Base-by-base conservation (phyloP, 2,329 filamentous ascomycete species). In the Aaosphaeria pasadenensis region DNA sequence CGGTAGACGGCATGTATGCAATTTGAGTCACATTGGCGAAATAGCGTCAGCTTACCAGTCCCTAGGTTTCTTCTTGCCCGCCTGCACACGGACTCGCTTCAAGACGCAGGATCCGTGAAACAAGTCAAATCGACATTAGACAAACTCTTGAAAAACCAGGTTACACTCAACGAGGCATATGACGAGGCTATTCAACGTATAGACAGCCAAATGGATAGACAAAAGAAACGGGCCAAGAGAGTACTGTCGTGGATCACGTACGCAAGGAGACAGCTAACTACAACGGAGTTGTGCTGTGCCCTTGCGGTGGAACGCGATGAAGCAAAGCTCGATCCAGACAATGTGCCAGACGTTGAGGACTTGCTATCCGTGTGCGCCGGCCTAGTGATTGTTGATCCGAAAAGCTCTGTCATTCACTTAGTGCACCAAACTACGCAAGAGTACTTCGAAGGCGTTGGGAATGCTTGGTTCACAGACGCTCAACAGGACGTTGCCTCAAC, bases 181-280 rank as follows among this genome's bases (percentile, higher is more conserved):
- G 48, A 67, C 0, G 48, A 70, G 0, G 68, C 71, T 0, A 73
- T 79, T 62, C 42, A 70, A 5, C 60, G 74, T 28, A 75, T 79
- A 35, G 36, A 67, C 7, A 47, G 51, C 0, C 75, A 79, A 42
- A 4, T 50, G 0, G 1, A 43, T 2, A 67, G 66, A 4, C 50
- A 63, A 7, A 36, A 40, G 24, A 48, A 66, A 0, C 58, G 76
- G 35, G 76, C 76, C n/a, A 46, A 41, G 28, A 46, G 41, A 24
- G 30, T 46, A 7, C 38, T 46, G 7, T 31, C 38, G 11, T 46
- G 45, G 45, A 38, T 43, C 29, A 43, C 32, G n/a, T 13, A 32
- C 38, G 45, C 45, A 13, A 47, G 29, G 38, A 32, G 39, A 28
- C 39, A 39, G 29, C 39, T 47, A 7, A 42, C 39, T 2, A 47